A percentile compares a stretch with the other conserved stretches of the same genome.
Conservation (phyloP, 1,139 yeast genomes). For the Nakaseomyces bracarensis region DNA sequence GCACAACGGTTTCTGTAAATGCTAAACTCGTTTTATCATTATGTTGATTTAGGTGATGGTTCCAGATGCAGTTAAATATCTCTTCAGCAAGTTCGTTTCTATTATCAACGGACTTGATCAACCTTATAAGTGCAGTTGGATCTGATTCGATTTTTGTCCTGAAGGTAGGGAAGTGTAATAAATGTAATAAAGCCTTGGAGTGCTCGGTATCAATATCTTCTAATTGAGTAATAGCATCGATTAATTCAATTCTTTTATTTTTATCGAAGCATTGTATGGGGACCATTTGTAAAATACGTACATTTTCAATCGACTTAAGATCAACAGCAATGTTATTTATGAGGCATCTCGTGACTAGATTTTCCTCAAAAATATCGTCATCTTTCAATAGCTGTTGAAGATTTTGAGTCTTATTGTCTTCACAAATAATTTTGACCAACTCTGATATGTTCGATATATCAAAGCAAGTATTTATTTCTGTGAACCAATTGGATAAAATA, state of each 20-base stretch:
- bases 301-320: constrained; percentile 8
- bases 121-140: constrained; percentile 25
- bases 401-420: constrained; percentile 15
- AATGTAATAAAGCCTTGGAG: constrained; percentile 28
- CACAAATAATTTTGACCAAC: constrained; percentile 14
- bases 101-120: constrained; percentile 7
- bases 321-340: constrained; percentile 16
- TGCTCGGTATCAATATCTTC: constrained; percentile 11
- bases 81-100: neutral
- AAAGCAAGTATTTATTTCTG: constrained; percentile 39
- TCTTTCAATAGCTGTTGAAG: constrained; percentile 19
- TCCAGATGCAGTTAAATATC: constrained; percentile 3
- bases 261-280: constrained; percentile 48
- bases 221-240: constrained; percentile 33
- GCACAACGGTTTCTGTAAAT: neutral
- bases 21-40: constrained; percentile 4
- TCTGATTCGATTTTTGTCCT: constrained; percentile 45
- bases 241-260: constrained; percentile 34
- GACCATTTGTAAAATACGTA: constrained; percentile 21
- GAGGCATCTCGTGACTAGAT: constrained; percentile 29
- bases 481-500: constrained; percentile 49
- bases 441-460: constrained; percentile 15
- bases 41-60: neutral
- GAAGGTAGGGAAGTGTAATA: constrained; percentile 43
- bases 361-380: constrained; percentile 40